Base-by-base conservation (phyloP, 805 yeast species). In the Candida quercuum region DNA sequence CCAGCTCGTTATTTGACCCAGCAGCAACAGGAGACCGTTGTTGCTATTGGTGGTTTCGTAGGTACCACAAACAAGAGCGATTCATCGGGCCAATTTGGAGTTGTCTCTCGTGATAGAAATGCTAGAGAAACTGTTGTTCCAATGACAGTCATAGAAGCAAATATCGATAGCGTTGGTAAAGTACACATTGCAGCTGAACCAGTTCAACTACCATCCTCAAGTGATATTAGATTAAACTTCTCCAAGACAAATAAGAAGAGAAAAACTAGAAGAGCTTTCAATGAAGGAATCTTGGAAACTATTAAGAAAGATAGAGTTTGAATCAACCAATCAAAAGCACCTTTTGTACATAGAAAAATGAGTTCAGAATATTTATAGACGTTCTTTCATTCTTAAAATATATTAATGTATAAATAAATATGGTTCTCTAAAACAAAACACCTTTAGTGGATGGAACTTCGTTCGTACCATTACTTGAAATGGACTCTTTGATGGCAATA, bases 371-470 rank as follows among this genome's bases (percentile, higher is more conserved):
- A n/a, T n/a, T n/a, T n/a, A n/a, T n/a, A n/a, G n/a, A n/a, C n/a
- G n/a, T n/a, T n/a, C n/a, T n/a, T n/a, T n/a, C n/a, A n/a, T n/a
- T n/a, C n/a, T n/a, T n/a, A n/a, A n/a, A n/a, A n/a, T n/a, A n/a
- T n/a, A n/a, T n/a, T n/a, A n/a, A n/a, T n/a, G n/a, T n/a, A n/a
- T n/a, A n/a, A 24, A 20, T 21, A 20, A n/a, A 9, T n/a, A 20
- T 10, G 8, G 17, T 17, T 19, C 18, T 5, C 54, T 57, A 83
- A 64, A 81, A 81, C 33, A 91, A 67, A 10, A 93, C 98, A 38
- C 99, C 99, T 65, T 93, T 93, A 10, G 99, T 93, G 38, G 95
- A 82, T 16, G 99, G 99, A 32, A 93, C 86, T 44, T 93, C 99
- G 55, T 87, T 71, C 18, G 82, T 76, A 23, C 97, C 98, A 23